Percentiles rank a stretch among this genome's conserved stretches.
phyloP scores from a whole-genome alignment of 1,284 basidiomycete genomes.

The Leucoagaricus sp. region DNA sequence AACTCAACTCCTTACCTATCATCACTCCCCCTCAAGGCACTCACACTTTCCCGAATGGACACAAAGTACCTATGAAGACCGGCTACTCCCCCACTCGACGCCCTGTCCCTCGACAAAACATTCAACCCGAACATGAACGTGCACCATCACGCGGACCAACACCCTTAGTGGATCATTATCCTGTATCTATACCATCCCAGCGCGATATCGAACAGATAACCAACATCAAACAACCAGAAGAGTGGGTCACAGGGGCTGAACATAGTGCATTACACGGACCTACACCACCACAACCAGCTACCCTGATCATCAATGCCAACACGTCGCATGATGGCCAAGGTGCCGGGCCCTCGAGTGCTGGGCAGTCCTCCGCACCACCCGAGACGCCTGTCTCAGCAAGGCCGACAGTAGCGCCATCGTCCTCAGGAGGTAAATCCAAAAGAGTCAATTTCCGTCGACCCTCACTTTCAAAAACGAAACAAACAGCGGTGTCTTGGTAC shows the following conservation, averaged over 20 bases:
- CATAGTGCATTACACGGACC: conserved; percentile 26
- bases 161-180: conserved; percentile 29
- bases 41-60: not conserved
- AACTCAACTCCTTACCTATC: conserved; percentile 13
- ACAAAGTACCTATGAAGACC: not conserved
- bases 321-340: not conserved
- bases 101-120: conserved; percentile 13
- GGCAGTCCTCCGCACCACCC: conserved; percentile 15
- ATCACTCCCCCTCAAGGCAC: conserved; percentile 6
- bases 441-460: conserved; percentile 26
- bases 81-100: conserved; percentile 1
- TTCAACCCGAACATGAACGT: not conserved
- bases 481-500: conserved; percentile 36
- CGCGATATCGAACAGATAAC: conserved; percentile 23
- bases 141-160: conserved; percentile 18
- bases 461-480: conserved; percentile 29
- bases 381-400: conserved; percentile 2
- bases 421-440: conserved; percentile 1
- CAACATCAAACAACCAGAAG: conserved; percentile 21
- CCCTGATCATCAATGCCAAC: not conserved
- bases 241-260: conserved; percentile 37
- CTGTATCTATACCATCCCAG: conserved; percentile 31
- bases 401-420: too few relatives aligned
- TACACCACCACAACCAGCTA: conserved; percentile 12
- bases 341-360: conserved; percentile 10